Base-by-base conservation (phyloP, 139 green algal species). In the Chlorella sp. region DNA sequence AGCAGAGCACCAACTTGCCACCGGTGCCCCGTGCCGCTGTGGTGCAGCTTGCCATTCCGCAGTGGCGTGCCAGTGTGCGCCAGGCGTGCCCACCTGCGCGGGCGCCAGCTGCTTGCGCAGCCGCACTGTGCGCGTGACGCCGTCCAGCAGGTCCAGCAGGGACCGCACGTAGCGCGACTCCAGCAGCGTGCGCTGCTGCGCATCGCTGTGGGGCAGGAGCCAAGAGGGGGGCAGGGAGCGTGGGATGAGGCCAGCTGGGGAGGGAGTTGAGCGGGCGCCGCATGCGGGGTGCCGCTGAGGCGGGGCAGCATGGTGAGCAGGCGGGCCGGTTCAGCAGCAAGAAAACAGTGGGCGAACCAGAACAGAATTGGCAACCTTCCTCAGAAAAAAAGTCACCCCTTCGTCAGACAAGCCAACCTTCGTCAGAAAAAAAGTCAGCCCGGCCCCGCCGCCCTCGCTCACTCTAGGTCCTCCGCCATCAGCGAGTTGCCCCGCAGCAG, bases 101-200 rank as follows among this genome's bases (percentile, higher is more conserved):
- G 28, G 34, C 40, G 60, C 54, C 40, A 48, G 58, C 40, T 16
- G 26, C 56, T 58, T 30, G 26, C 36, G 74, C 38, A 38, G n/a
- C 36, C 24, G 16, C 51, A 78, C 20, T 1, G 68, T 40, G 7
- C 13, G 5, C 1, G 81, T 34, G 26, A 38, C 81, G 24, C 40
- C 62, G 48, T 73, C 26, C 28, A 72, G 26, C 69, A 85, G 67
- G 46, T 64, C n/a, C 3, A 28, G 26, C 20, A 83, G 77, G 34
- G 77, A 64, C 2, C 40, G 5, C 40, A 43, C 51, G n/a, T 74
- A 83, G 6, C 16, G 24, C 4, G 77, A 69, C 77, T 74, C 40
- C n/a, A 83, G 58, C 60, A 83, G 58, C n/a, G n/a, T 64, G 26
- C 60, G 58, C 77, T 60, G 64, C 24, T 83, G 58, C 5, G 32